phyloP scores from a whole-genome alignment of 2,329 filamentous ascomycete species.

The Hypoxylon sp. region DNA sequence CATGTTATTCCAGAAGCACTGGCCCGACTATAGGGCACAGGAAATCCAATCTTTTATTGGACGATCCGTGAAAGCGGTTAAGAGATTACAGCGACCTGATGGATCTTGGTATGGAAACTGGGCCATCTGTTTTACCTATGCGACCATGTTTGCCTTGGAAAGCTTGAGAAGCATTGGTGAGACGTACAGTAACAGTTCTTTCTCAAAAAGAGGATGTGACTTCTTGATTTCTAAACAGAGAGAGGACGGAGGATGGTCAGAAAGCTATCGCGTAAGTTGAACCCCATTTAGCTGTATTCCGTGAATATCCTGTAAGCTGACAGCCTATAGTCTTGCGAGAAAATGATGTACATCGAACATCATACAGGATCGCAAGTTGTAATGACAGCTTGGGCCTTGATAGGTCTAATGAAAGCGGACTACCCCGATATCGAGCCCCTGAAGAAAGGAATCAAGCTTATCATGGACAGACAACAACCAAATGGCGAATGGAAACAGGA shows the following conservation, averaged over 20 bases:
- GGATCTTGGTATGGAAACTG: constrained; percentile 99
- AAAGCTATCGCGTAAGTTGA: constrained; percentile 80
- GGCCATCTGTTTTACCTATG: constrained; percentile 99
- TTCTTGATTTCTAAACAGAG: constrained; percentile 90
- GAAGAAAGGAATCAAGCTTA: constrained; percentile 79
- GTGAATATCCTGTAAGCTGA: constrained; percentile 12
- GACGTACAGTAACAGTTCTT: constrained; percentile 79
- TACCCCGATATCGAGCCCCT: constrained; percentile 83
- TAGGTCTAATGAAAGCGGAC: constrained; percentile 84
- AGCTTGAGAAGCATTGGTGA: constrained; percentile 86
- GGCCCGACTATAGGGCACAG: constrained; percentile 81
- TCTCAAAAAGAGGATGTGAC: constrained; percentile 81
- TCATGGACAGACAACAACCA: constrained; percentile 86
- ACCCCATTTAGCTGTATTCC: not conserved
- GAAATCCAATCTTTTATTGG: constrained; percentile 83
- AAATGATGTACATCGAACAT: constrained; percentile 81
- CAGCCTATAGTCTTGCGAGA: constrained; percentile 77
- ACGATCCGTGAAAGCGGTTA: constrained; percentile 86
- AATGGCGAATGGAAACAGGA: constrained; percentile 98
- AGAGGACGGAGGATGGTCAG: constrained; percentile 94
- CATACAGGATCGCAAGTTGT: constrained; percentile 86
- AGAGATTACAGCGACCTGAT: constrained; percentile 80
- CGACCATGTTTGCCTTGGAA: constrained; percentile 95
- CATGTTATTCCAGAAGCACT: constrained; percentile 83
- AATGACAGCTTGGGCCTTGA: constrained; percentile 92